These are phyloP conservation scores for Arachis monticola DNA, from an alignment of 331 rosid genomes.

Conservation along the genomic window DNA sequence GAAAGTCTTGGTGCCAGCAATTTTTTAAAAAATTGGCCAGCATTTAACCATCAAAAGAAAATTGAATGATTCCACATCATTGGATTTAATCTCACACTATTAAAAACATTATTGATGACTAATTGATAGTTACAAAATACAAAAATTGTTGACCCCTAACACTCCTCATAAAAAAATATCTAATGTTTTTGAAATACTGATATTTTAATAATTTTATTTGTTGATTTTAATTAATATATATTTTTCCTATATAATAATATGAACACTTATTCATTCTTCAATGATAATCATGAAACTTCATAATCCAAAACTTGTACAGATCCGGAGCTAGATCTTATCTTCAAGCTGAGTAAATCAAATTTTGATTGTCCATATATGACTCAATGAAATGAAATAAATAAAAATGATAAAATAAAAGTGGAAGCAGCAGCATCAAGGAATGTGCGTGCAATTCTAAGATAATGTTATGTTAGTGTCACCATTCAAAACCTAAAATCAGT, in stretches of 20 bases:
- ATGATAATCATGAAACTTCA: constrained; percentile 30
- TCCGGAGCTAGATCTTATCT: constrained; percentile 34
- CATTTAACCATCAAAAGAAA: too few relatives aligned
- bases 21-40: too few relatives aligned
- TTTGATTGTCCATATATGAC: constrained; percentile 10
- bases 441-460: constrained; percentile 26
- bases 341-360: constrained; percentile 22
- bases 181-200: too few relatives aligned
- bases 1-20: too few relatives aligned
- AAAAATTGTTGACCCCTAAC: too few relatives aligned
- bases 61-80: too few relatives aligned
- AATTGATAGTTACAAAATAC: too few relatives aligned
- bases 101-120: too few relatives aligned
- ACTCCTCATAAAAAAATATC: too few relatives aligned
- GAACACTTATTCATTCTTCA: constrained; percentile 5
- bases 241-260: too few relatives aligned
- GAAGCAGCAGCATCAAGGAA: constrained; percentile 34
- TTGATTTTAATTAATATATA: not conserved
- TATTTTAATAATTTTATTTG: too few relatives aligned
- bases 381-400: constrained; percentile 22
- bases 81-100: too few relatives aligned
- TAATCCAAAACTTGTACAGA: not conserved
- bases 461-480: constrained; percentile 42
- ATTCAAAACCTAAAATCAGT: constrained; percentile 23
- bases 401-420: constrained; percentile 4